A percentile compares a stretch with the other conserved stretches of the same genome.
phyloP scores from a whole-genome alignment of 208 protist species.

The Wallacemonas rigidus region DNA sequence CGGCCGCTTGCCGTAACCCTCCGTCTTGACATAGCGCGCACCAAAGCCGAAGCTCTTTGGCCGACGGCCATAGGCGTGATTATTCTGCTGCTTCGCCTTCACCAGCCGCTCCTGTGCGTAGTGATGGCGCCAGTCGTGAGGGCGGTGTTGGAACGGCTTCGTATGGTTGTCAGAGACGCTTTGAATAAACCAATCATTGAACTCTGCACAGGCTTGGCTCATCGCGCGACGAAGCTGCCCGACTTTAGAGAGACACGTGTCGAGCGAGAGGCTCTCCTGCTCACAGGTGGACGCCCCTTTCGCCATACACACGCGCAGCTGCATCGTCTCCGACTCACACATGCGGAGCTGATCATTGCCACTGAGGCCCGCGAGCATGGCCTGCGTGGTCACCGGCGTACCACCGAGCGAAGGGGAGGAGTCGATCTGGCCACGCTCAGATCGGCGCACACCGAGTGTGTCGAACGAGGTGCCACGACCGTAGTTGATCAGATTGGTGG shows the following conservation, averaged over 20 bases:
- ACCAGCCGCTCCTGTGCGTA: conserved; percentile 90
- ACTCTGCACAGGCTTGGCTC: conserved; percentile 60
- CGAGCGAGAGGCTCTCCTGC: conserved; percentile 70
- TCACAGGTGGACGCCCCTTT: conserved; percentile 79
- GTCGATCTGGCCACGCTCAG: conserved; percentile 80
- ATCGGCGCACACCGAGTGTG: conserved; percentile 81
- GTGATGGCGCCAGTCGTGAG: conserved; percentile 86
- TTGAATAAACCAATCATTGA: conserved; percentile 91
- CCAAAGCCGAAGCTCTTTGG: conserved; percentile 82
- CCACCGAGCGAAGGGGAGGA: conserved; percentile 77
- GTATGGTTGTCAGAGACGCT: conserved; percentile 92
- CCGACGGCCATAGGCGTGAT: conserved; percentile 67
- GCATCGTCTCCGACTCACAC: conserved; percentile 84
- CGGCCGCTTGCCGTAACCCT: conserved; percentile 82
- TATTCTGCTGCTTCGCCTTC: conserved; percentile 74
- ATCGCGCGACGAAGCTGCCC: conserved; percentile 79
- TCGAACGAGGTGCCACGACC: conserved; percentile 86
- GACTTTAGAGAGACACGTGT: conserved; percentile 78
- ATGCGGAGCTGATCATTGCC: conserved; percentile 81
- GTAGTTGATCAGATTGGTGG: conserved; percentile 91
- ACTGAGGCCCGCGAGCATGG: conserved; percentile 77
- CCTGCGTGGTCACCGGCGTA: conserved; percentile 79
- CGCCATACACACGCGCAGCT: conserved; percentile 88
- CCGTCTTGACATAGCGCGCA: conserved; percentile 83
- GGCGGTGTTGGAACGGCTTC: conserved; percentile 87